These are phyloP conservation scores for Ogataea pignaliae DNA, from an alignment of 805 yeast genomes.

Conservation along the genomic window DNA sequence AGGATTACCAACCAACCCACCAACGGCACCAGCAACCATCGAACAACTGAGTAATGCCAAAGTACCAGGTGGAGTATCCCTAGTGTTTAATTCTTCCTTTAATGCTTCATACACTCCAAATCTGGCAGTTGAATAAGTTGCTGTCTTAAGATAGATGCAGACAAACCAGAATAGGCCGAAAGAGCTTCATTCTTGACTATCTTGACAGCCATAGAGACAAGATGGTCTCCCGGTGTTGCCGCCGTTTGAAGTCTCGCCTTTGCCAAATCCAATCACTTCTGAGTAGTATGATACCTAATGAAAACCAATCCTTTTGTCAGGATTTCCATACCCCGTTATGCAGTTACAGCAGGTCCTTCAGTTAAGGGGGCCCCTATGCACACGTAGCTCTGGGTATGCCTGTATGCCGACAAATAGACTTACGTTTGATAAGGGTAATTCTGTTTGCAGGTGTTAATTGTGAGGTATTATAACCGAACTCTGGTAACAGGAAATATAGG, in stretches of 20 bases:
- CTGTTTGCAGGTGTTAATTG: too few species aligned
- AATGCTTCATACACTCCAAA: slow-evolving; percentile 81
- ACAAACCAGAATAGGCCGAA: slow-evolving; percentile 75
- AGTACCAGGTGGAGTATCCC: slow-evolving; percentile 43
- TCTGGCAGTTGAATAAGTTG: slow-evolving; percentile 81
- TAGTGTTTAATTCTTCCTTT: slow-evolving; percentile 49
- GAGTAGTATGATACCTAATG: too few species aligned
- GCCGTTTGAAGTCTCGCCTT: slow-evolving; percentile 86
- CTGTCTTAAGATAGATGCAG: slow-evolving; percentile 83
- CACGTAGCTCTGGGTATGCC: too few species aligned
- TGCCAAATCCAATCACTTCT: slow-evolving; percentile 75
- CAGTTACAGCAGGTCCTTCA: too few species aligned
- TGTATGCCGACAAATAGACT: too few species aligned
- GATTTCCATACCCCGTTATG: too few species aligned
- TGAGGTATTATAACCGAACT: too few species aligned
- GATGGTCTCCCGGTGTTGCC: slow-evolving; percentile 54
- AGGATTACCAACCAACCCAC: slow-evolving; percentile 85
- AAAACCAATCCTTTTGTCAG: too few species aligned
- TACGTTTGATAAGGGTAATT: too few species aligned
- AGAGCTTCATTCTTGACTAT: slow-evolving; percentile 62
- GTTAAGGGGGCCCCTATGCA: too few species aligned
- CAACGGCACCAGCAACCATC: slow-evolving; percentile 80
- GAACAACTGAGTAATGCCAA: slow-evolving; percentile 65
- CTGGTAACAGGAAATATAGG: too few species aligned
- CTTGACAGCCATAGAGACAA: slow-evolving; percentile 55